A percentile compares a stretch with the other conserved stretches of the same genome.
Conservation (phyloP, 495 filamentous ascomycete genomes). For the Xylaria flabelliformis region DNA sequence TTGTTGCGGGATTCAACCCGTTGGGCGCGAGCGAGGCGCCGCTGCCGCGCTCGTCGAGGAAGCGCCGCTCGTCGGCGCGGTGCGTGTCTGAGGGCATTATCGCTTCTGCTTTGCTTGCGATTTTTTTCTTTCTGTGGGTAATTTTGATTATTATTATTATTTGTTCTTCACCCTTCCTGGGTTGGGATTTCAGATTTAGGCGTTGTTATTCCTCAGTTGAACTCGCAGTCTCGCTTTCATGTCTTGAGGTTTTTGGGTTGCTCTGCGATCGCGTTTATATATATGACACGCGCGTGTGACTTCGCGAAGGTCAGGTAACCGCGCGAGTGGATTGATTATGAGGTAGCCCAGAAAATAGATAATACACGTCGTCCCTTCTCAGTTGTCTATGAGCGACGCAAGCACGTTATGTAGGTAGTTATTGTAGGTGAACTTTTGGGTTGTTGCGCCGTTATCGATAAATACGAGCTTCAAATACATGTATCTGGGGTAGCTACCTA, state of each 20-base stretch:
- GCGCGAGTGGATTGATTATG: not conserved
- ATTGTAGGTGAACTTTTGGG: not conserved
- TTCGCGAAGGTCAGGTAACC: not conserved
- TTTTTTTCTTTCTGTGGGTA: too few relatives aligned
- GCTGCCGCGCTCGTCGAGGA: constrained; percentile 77
- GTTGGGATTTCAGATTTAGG: not conserved
- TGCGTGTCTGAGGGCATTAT: constrained; percentile 51
- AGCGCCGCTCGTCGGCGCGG: constrained; percentile 74
- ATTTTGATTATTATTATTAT: not conserved
- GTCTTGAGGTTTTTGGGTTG: not conserved
- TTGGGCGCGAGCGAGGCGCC: constrained; percentile 58
- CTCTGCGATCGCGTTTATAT: constrained; percentile 5
- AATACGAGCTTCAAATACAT: not conserved
- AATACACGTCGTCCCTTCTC: not conserved
- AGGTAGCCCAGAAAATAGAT: too few relatives aligned
- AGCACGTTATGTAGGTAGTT: not conserved
- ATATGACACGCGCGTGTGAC: not conserved
- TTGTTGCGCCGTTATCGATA: constrained; percentile 12
- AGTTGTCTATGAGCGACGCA: not conserved
- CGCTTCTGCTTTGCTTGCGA: not conserved
- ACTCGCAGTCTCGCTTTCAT: not conserved
- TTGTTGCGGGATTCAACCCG: constrained; percentile 84
- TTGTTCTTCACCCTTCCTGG: not conserved
- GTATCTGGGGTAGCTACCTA: not conserved
- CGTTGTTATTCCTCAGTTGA: not conserved